Conservation (phyloP, 2,329 filamentous ascomycete genomes). For the Rugonectria rugulosa region DNA sequence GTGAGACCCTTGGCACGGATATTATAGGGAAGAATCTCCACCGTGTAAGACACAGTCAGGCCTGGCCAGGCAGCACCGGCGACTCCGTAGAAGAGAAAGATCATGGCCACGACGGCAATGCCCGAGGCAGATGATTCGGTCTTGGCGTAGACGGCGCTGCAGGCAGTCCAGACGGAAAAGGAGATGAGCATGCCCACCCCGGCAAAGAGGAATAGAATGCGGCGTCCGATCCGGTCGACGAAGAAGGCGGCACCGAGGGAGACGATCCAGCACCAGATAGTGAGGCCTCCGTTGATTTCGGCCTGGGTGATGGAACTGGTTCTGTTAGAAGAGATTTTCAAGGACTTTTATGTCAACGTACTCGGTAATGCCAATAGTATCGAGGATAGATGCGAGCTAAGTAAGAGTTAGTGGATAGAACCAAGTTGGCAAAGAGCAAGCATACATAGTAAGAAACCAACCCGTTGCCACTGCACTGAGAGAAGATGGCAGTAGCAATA, state of each 20-base stretch:
- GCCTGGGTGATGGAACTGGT: constrained; percentile 25
- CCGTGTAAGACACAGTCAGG: constrained; percentile 34
- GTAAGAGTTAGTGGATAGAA: no score
- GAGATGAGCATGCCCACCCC: constrained; percentile 35
- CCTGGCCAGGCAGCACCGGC: constrained; percentile 36
- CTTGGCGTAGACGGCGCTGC: constrained; percentile 34
- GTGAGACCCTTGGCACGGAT: constrained; percentile 37
- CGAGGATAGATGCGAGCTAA: constrained; percentile 31
- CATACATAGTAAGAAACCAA: constrained; percentile 35
- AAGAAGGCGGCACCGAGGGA: constrained; percentile 35
- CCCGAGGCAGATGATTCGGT: constrained; percentile 26
- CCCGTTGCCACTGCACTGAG: constrained; percentile 35
- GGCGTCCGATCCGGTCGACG: constrained; percentile 33
- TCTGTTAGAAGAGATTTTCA: background rate
- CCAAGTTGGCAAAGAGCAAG: background rate
- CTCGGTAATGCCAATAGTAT: constrained; percentile 36
- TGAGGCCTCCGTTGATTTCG: constrained; percentile 36
- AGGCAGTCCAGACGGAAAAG: constrained; percentile 35
- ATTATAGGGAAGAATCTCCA: constrained; percentile 35
- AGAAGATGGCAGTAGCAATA: constrained; percentile 33
- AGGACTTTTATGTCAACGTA: background rate
- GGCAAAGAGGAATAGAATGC: constrained; percentile 34
- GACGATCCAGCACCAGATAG: constrained; percentile 36
- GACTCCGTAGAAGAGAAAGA: constrained; percentile 36
- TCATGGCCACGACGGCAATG: constrained; percentile 36